Percentiles rank a stretch among this genome's conserved stretches.
phyloP scores from a whole-genome alignment of 441 rosid genomes.

The Erysimum cheiri region DNA sequence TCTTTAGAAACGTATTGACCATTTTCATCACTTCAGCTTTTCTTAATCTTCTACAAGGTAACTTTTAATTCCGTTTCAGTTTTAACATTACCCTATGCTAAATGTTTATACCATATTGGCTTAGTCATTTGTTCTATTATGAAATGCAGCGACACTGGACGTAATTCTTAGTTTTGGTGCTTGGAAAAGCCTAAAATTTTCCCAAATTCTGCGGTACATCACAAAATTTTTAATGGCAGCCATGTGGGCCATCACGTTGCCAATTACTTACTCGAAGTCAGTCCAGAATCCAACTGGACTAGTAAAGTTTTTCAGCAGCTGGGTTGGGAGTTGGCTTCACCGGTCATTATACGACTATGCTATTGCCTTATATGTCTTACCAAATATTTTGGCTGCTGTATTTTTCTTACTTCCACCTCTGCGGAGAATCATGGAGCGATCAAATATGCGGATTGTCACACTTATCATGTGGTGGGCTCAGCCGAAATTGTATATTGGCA shows the following conservation, averaged over 20 bases:
- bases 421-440: conserved; percentile 86
- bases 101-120: conserved; percentile 21
- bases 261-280: conserved; percentile 78
- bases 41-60: conserved; percentile 92
- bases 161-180: conserved; percentile 86
- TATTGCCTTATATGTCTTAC: conserved; percentile 82
- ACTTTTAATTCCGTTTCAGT: conserved; percentile 15
- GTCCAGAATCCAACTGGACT: conserved; percentile 83
- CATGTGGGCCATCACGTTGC: conserved; percentile 84
- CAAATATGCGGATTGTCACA: conserved; percentile 78
- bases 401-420: conserved; percentile 82
- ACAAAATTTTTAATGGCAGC: conserved; percentile 84
- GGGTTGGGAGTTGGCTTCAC: conserved; percentile 74
- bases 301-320: conserved; percentile 65
- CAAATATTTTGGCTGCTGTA: conserved; percentile 78
- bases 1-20: conserved; percentile 73
- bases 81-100: conserved; percentile 21
- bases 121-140: conserved; percentile 28
- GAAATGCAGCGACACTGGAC: conserved; percentile 78
- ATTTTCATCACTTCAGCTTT: conserved; percentile 90
- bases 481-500: conserved; percentile 94
- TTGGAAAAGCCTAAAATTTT: conserved; percentile 85
- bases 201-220: conserved; percentile 83
- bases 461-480: conserved; percentile 99
- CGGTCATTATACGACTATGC: conserved; percentile 76